Evolutionary conservation across 163 green algal species (phyloP).

Genomic region (Prototheca stagnorum): DNA sequence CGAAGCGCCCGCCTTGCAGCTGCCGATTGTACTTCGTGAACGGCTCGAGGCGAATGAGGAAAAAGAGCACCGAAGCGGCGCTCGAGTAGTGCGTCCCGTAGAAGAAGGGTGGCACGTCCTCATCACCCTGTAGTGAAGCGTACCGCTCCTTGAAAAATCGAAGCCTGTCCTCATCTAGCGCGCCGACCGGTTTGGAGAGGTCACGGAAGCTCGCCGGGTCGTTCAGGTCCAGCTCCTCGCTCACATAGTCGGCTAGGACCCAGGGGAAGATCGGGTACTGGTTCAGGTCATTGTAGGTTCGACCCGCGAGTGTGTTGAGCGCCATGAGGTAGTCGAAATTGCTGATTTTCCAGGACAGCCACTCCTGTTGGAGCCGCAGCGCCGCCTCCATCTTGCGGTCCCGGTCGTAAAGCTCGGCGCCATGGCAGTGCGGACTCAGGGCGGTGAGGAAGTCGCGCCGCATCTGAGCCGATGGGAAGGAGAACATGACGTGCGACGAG

Average conservation of each 20-base stretch:
- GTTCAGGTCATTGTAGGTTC: constrained; percentile 38
- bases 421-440: background rate
- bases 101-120: constrained; percentile 49
- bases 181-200: constrained; percentile 73
- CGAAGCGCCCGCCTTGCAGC: constrained; percentile 51
- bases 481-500: constrained; percentile 19
- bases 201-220: constrained; percentile 54
- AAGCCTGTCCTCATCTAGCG: constrained; percentile 25
- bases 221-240: constrained; percentile 49
- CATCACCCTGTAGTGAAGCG: constrained; percentile 16
- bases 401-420: background rate
- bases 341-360: constrained; percentile 27
- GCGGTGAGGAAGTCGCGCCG: background rate
- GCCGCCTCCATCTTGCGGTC: background rate
- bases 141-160: constrained; percentile 26
- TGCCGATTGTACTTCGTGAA: constrained; percentile 38
- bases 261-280: constrained; percentile 34
- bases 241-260: constrained; percentile 25
- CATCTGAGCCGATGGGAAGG: constrained; percentile 12
- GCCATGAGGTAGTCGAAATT: constrained; percentile 55
- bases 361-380: background rate
- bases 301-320: constrained; percentile 37
- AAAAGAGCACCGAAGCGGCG: constrained; percentile 44
- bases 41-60: constrained; percentile 50
- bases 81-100: constrained; percentile 60